A percentile compares a stretch with the other conserved stretches of the same genome.
phyloP scores from a whole-genome alignment of 177 flowering plant species.

The Vitis hybrid region DNA sequence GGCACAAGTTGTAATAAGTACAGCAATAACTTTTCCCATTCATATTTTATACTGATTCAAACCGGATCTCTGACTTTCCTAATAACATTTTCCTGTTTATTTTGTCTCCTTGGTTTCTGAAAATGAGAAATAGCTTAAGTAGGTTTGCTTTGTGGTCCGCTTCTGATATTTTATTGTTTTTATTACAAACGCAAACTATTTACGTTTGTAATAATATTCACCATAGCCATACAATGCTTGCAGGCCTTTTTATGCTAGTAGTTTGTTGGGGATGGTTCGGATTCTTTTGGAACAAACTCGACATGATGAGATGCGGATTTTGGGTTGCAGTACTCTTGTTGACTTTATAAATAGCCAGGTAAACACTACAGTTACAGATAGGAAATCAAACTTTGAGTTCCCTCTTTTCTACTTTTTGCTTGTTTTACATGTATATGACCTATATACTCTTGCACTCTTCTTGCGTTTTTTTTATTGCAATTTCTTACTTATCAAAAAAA shows the following conservation, averaged over 20 bases:
- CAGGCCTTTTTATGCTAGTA: constrained; percentile 88
- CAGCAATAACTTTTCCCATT: too few species aligned
- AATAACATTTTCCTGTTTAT: neutral
- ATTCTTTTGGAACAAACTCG: constrained; percentile 78
- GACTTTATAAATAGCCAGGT: constrained; percentile 85
- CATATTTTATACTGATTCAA: too few species aligned
- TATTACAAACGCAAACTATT: neutral
- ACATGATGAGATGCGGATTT: constrained; percentile 63
- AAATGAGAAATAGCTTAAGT: neutral
- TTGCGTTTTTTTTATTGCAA: too few species aligned
- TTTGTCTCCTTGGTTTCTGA: neutral
- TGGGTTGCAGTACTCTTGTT: constrained; percentile 72
- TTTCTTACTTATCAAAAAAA: too few species aligned
- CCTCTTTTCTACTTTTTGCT: too few species aligned
- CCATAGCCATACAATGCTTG: constrained; percentile 18
- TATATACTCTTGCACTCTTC: too few species aligned
- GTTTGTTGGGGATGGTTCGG: constrained; percentile 61
- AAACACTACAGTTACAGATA: neutral
- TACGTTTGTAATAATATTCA: constrained; percentile 6
- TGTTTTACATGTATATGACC: too few species aligned
- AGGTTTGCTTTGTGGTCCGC: neutral
- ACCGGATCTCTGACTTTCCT: too few species aligned
- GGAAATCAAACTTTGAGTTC: too few species aligned
- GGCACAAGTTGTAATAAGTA: too few species aligned
- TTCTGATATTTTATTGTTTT: neutral